Conservation (phyloP, 2,329 filamentous ascomycete genomes). For the Stachybotrys echinatus region DNA sequence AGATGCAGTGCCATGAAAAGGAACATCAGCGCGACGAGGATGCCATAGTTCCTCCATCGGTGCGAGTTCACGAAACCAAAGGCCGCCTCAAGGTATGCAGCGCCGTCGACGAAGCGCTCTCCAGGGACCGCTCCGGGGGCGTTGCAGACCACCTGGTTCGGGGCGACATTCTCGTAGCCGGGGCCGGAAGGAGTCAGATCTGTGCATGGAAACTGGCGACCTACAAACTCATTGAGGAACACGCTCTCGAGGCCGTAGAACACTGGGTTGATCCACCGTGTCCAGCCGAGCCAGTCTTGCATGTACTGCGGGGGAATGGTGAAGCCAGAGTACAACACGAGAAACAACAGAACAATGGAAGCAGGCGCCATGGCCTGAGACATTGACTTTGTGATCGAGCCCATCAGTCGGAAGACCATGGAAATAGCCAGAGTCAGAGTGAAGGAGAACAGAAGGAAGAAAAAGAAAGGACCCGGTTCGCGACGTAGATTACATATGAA, state of each 20-base stretch:
- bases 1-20: constrained; percentile 42
- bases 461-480: constrained; percentile 38
- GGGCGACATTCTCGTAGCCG: constrained; percentile 5
- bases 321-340: constrained; percentile 48
- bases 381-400: constrained; percentile 18
- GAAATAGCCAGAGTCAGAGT: constrained; percentile 56
- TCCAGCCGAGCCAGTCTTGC: constrained; percentile 47
- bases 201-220: constrained; percentile 41
- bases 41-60: constrained; percentile 50
- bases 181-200: constrained; percentile 19
- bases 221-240: constrained; percentile 56
- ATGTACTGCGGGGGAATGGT: constrained; percentile 38
- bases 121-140: constrained; percentile 42
- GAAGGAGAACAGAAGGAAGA: constrained; percentile 40
- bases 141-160: background rate
- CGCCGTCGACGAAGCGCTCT: constrained; percentile 34
- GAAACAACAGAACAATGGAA: constrained; percentile 19
- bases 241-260: constrained; percentile 60
- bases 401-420: constrained; percentile 49
- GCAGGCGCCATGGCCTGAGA: constrained; percentile 23
- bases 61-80: constrained; percentile 41
- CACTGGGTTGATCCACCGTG: constrained; percentile 58
- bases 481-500: constrained; percentile 38
- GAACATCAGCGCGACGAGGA: constrained; percentile 43
- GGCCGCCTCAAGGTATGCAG: constrained; percentile 36